These are phyloP conservation scores for Misopates orontium DNA, from an alignment of 257 asterid species.

Conservation along the genomic window DNA sequence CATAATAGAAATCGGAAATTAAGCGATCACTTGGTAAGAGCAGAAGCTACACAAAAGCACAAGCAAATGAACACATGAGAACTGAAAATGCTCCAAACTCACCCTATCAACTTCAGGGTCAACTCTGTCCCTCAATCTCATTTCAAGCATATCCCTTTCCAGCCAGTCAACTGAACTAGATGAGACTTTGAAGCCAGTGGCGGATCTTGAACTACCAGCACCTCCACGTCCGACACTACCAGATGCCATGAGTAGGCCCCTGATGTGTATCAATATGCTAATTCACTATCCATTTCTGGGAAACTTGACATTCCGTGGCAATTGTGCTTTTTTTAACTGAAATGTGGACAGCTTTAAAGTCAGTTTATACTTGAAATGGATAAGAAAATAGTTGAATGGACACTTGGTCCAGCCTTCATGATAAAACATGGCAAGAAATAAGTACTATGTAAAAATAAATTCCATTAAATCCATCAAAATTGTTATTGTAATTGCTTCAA, in stretches of 20 bases:
- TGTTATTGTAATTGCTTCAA: neutral
- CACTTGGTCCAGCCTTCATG: neutral
- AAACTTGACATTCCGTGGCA: conserved; percentile 40
- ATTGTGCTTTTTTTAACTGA: conserved; percentile 45
- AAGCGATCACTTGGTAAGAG: conserved; percentile 11
- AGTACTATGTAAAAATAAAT: conserved; percentile 3
- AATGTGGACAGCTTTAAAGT: conserved; percentile 22
- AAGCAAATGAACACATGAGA: conserved; percentile 1
- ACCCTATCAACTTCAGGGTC: conserved; percentile 85
- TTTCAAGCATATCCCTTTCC: conserved; percentile 92
- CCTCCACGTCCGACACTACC: conserved; percentile 69
- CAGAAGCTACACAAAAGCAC: neutral
- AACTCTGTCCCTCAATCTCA: conserved; percentile 83
- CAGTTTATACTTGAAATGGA: conserved; percentile 22
- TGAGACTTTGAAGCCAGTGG: conserved; percentile 71
- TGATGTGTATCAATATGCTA: conserved; percentile 30
- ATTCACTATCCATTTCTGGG: conserved; percentile 30
- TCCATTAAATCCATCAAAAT: conserved; percentile 7
- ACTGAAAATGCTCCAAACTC: conserved; percentile 39
- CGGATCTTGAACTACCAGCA: conserved; percentile 69
- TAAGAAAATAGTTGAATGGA: conserved; percentile 10
- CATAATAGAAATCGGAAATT: conserved; percentile 1
- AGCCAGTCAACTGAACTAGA: conserved; percentile 97
- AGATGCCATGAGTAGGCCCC: conserved; percentile 56
- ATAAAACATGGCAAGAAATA: conserved; percentile 14